These are phyloP conservation scores for Pseudocercospora crystallina DNA, from an alignment of 2,329 filamentous ascomycete genomes.

Conservation along the genomic window DNA sequence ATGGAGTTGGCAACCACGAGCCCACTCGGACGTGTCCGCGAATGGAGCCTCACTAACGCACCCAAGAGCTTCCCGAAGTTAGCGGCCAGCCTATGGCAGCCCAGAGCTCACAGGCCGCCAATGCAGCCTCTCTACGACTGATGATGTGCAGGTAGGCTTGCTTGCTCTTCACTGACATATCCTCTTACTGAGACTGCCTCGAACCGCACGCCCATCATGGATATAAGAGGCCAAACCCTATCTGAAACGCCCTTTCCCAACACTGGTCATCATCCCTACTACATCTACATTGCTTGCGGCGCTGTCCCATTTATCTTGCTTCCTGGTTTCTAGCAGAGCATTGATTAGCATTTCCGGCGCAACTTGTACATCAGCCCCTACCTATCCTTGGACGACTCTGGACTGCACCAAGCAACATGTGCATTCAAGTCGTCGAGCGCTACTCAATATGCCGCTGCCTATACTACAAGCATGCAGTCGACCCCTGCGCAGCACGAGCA, in stretches of 20 bases:
- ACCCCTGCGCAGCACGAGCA: conserved; percentile 75
- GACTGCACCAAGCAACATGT: conserved; percentile 59
- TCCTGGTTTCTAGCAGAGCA: too few species aligned
- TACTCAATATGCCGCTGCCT: conserved; percentile 85
- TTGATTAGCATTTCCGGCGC: too few species aligned
- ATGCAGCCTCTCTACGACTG: conserved; percentile 5
- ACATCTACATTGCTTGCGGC: too few species aligned
- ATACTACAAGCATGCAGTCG: conserved; percentile 83
- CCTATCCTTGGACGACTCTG: too few species aligned
- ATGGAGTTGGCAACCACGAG: not conserved
- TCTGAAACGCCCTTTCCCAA: too few species aligned
- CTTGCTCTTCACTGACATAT: not conserved
- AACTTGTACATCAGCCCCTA: too few species aligned
- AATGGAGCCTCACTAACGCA: conserved; percentile 7
- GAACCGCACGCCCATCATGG: too few species aligned
- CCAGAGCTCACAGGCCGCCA: conserved; percentile 2
- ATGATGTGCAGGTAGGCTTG: conserved; percentile 9
- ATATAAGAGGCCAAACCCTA: too few species aligned
- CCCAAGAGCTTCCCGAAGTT: conserved; percentile 5
- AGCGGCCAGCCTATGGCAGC: conserved; percentile 6
- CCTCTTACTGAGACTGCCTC: not conserved
- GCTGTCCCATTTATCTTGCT: too few species aligned
- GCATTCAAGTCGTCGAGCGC: conserved; percentile 80
- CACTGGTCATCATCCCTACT: too few species aligned
- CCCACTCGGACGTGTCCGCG: conserved; percentile 7